A percentile compares a stretch with the other conserved stretches of the same genome.
phyloP scores from a whole-genome alignment of 768 basidiomycete genomes.

The Lyophyllum semitale region DNA sequence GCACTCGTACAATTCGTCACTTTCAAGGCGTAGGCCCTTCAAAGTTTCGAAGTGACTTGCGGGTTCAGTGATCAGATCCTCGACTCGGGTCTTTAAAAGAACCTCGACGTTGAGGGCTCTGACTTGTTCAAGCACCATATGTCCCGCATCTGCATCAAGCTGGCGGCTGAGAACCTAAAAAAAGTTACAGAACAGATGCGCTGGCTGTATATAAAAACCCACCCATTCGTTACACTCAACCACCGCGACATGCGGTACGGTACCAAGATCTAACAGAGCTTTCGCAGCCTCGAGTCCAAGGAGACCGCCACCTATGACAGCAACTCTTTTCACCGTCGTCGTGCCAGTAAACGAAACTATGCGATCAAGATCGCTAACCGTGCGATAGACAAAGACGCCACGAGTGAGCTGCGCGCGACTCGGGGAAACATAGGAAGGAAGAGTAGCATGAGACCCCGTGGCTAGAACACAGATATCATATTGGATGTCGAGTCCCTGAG shows the following conservation, averaged over 20 bases:
- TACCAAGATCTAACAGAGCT: slow-evolving; percentile 23
- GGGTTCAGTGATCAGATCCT: background rate
- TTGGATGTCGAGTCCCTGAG: slow-evolving; percentile 20
- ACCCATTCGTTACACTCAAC: slow-evolving; percentile 18
- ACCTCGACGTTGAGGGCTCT: slow-evolving; percentile 19
- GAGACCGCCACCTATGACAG: slow-evolving; percentile 70
- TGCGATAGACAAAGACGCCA: slow-evolving; percentile 75
- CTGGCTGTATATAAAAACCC: background rate
- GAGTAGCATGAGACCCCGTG: slow-evolving; percentile 66
- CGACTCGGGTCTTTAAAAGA: background rate
- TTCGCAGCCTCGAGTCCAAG: slow-evolving; percentile 75
- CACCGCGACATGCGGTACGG: slow-evolving; percentile 8
- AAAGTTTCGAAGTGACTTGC: background rate
- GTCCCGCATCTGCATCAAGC: slow-evolving; percentile 29
- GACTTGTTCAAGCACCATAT: slow-evolving; percentile 21
- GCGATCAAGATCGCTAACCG: slow-evolving; percentile 64
- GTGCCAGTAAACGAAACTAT: slow-evolving; percentile 61
- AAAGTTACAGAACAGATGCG: background rate
- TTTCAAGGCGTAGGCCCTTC: background rate
- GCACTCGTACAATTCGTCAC: slow-evolving; percentile 23
- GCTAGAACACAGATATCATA: slow-evolving; percentile 71
- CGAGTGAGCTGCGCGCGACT: slow-evolving; percentile 38
- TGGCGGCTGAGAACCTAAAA: slow-evolving; percentile 16
- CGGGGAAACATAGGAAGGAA: slow-evolving; percentile 58
- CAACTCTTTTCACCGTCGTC: slow-evolving; percentile 45